A percentile compares a stretch with the other conserved stretches of the same genome.
Conservation (phyloP, 805 yeast genomes). For the Huiozyma naganishii region DNA sequence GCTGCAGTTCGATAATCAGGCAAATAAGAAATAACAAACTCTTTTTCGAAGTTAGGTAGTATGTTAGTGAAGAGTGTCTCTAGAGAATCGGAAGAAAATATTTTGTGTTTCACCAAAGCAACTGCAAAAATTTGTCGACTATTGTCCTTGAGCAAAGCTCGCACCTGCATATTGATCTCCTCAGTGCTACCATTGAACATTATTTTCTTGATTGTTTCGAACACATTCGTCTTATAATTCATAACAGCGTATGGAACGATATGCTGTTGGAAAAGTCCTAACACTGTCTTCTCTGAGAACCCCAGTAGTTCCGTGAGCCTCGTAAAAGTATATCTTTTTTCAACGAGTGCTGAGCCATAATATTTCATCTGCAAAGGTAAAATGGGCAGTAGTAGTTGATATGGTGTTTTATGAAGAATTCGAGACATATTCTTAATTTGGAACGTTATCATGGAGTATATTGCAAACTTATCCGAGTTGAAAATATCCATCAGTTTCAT, state of each 20-base stretch:
- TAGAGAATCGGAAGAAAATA: constrained; percentile 23
- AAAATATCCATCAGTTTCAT: constrained; percentile 55
- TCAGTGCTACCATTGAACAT: constrained; percentile 17
- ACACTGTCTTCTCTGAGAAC: constrained; percentile 48
- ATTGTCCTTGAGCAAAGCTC: constrained; percentile 17
- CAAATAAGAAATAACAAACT: constrained; percentile 17
- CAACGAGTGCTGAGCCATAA: constrained; percentile 42
- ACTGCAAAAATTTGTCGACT: constrained; percentile 28
- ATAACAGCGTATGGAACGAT: constrained; percentile 71
- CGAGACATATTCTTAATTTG: constrained; percentile 50
- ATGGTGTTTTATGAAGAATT: constrained; percentile 51
- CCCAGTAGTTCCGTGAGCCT: constrained; percentile 57
- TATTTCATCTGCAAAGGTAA: constrained; percentile 60
- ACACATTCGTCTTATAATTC: constrained; percentile 49
- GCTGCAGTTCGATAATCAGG: constrained; percentile 27
- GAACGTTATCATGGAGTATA: constrained; percentile 54
- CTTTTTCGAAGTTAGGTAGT: constrained; percentile 22
- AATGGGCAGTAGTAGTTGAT: constrained; percentile 71
- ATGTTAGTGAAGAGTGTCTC: constrained; percentile 23
- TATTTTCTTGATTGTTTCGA: constrained; percentile 29
- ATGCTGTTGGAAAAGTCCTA: constrained; percentile 57
- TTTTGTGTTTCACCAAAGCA: constrained; percentile 24
- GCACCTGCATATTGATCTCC: constrained; percentile 14
- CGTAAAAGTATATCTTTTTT: constrained; percentile 43
- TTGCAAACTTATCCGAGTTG: constrained; percentile 51